A percentile compares a stretch with the other conserved stretches of the same genome.
These are phyloP conservation scores for Eucalyptus marginata DNA, from an alignment of 345 rosid genomes.

Conservation along the genomic window DNA sequence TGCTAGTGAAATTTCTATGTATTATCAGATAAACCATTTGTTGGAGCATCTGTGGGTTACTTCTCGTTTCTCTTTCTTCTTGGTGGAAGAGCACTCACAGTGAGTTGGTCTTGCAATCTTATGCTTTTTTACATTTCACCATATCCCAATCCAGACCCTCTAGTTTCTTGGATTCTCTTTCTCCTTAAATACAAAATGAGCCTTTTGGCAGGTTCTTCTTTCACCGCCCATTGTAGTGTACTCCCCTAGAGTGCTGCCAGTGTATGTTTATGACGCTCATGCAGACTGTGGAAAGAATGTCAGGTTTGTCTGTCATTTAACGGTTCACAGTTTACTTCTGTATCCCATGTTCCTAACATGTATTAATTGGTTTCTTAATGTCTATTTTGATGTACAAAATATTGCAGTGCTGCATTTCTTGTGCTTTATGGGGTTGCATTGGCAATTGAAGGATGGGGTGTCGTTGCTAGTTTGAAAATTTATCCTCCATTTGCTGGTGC, in stretches of 20 bases:
- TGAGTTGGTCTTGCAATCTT: constrained; percentile 17
- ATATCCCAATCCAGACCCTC: background rate
- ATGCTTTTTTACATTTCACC: background rate
- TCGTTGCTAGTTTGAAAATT: constrained; percentile 93
- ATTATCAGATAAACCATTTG: constrained; percentile 71
- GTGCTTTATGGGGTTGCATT: constrained; percentile 94
- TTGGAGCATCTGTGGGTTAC: constrained; percentile 99
- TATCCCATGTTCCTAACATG: background rate
- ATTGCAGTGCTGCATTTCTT: constrained; percentile 84
- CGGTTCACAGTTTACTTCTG: background rate
- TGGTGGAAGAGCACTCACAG: constrained; percentile 97
- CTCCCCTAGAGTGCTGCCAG: constrained; percentile 97
- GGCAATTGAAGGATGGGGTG: constrained; percentile 99
- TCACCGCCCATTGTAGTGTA: constrained; percentile 99
- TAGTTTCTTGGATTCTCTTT: background rate
- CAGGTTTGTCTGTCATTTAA: constrained; percentile 43
- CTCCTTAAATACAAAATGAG: background rate
- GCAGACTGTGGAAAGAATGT: constrained; percentile 97
- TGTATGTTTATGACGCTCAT: constrained; percentile 96
- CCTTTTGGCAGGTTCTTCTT: constrained; percentile 71
- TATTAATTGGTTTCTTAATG: background rate
- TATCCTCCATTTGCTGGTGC: constrained; percentile 99
- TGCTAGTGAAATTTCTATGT: background rate
- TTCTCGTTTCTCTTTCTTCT: constrained; percentile 86
- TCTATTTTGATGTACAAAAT: background rate